These are phyloP conservation scores for Santalum album DNA, from an alignment of 164 flowering plant genomes.

Conservation along the genomic window DNA sequence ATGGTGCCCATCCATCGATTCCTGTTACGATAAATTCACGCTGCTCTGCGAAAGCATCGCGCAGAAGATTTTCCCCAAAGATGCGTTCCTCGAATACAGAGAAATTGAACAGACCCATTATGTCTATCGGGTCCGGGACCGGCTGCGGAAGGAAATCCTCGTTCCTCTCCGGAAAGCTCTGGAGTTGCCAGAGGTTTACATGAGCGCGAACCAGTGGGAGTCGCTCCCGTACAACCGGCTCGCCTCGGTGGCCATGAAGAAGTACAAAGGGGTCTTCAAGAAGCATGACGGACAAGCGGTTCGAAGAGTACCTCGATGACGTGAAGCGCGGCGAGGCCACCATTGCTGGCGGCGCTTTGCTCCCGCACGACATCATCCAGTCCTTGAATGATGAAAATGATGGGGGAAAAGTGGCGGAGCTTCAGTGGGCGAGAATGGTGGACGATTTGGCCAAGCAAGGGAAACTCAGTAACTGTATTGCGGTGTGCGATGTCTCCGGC, in stretches of 20 bases:
- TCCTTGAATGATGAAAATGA: neutral
- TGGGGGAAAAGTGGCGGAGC: conserved; percentile 8
- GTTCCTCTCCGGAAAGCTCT: conserved; percentile 3
- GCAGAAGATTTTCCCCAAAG: conserved; percentile 2
- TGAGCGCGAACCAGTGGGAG: conserved; percentile 6
- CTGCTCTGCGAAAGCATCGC: conserved; percentile 6
- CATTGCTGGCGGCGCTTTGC: conserved; percentile 7
- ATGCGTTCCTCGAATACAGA: neutral
- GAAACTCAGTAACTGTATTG: conserved; percentile 7
- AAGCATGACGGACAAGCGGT: conserved; percentile 3
- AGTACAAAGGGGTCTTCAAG: neutral
- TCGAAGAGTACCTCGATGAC: conserved; percentile 1
- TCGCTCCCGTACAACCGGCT: conserved; percentile 1
- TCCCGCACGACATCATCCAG: conserved; percentile 8
- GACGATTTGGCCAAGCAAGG: conserved; percentile 5
- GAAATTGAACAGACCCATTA: conserved; percentile 6
- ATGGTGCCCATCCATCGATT: conserved; percentile 11
- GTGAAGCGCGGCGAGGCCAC: conserved; percentile 4
- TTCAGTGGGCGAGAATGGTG: conserved; percentile 12
- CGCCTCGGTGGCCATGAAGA: conserved; percentile 9
- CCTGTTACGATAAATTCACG: conserved; percentile 2
- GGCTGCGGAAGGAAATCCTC: conserved; percentile 10
- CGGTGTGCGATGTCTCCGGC: conserved; percentile 14
- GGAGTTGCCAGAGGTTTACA: conserved; percentile 4
- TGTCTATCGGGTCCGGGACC: conserved; percentile 1